Conservation (phyloP, 2,329 filamentous ascomycete species). For the Alternaria arbusti region DNA sequence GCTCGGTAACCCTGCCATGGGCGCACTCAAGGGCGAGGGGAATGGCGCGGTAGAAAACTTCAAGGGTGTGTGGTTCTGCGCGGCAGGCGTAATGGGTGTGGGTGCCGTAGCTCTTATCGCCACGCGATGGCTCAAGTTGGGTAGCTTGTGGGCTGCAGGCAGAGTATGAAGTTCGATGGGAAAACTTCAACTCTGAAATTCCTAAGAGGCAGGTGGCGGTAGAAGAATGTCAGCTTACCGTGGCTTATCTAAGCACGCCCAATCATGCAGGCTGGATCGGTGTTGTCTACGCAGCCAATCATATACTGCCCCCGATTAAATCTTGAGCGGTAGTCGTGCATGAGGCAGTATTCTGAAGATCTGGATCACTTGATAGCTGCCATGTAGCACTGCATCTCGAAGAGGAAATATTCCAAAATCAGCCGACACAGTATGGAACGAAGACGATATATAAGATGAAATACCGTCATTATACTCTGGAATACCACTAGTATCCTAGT, state of each 20-base stretch:
- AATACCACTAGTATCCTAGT: not conserved
- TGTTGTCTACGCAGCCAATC: not conserved
- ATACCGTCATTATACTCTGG: not conserved
- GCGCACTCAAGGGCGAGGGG: conserved; percentile 54
- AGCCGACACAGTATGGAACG: not conserved
- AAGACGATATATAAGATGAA: not conserved
- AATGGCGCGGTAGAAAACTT: conserved; percentile 39
- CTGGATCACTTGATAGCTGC: not conserved
- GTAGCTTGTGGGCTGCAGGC: conserved; percentile 7
- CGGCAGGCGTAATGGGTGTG: conserved; percentile 39
- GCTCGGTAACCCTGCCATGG: conserved; percentile 60
- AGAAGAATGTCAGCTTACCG: not conserved
- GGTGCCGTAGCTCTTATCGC: conserved; percentile 19
- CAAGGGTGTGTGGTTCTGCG: conserved; percentile 41
- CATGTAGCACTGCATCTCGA: not conserved
- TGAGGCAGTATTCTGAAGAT: not conserved
- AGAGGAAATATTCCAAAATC: not conserved
- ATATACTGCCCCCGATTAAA: not conserved
- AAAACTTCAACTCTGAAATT: not conserved
- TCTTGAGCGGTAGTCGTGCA: not conserved
- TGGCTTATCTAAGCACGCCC: not conserved
- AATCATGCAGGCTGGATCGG: not conserved
- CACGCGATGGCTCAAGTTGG: conserved; percentile 24
- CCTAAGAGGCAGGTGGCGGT: not conserved
- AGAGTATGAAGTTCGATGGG: not conserved